Evolutionary conservation across 495 filamentous ascomycete species (phyloP), one percentile per base, ranked within the genome.

Genomic region (Corynascus novoguineensis): DNA sequence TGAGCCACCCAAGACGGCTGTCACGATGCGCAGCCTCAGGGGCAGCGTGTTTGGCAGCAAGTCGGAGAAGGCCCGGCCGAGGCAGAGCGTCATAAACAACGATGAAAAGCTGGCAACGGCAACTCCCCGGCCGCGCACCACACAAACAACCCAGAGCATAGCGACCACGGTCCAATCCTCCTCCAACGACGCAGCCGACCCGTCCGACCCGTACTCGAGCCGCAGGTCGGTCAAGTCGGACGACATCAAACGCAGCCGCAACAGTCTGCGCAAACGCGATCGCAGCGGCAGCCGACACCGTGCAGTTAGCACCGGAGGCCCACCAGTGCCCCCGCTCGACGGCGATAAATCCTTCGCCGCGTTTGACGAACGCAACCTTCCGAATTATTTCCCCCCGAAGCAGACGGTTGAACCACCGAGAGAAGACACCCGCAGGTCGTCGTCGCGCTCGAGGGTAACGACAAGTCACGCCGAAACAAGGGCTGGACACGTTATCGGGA

Each of bases 11-110:
- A 86, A 85, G 67, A 90, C 86, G 25, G 75, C 83, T 8, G 83
- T 86, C 3, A 91, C 89, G 0, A 66, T 84, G n/a, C 85, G 78
- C 63, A 91, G 82, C 62, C 70, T 89, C 58, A 81, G 83, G 60
- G 83, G 83, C 17, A 92, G 89, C 66, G 83, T 95, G 11, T 87
- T 93, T 66, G 81, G 83, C 24, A 77, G 81, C 51, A 68, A 66
- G 24, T 61, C 75, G 6, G 75, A 80, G 70, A 71, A 73, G 62
- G 37, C 61, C 19, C 67, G 57, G 15, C 49, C 61, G 25, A 69
- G 69, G 52, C 65, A 69, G 38, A 66, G 62, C 46, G 65, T 68
- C 24, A 48, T 64, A 14, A 68, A 59, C 46, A 64, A 64, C 22
- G 71, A 35, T 34, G 53, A 63, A 50, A 61, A 68, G n/a, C 14